These are phyloP conservation scores for Cladophialophora psammophila DNA, from an alignment of 2,329 filamentous ascomycete species.

Conservation along the genomic window DNA sequence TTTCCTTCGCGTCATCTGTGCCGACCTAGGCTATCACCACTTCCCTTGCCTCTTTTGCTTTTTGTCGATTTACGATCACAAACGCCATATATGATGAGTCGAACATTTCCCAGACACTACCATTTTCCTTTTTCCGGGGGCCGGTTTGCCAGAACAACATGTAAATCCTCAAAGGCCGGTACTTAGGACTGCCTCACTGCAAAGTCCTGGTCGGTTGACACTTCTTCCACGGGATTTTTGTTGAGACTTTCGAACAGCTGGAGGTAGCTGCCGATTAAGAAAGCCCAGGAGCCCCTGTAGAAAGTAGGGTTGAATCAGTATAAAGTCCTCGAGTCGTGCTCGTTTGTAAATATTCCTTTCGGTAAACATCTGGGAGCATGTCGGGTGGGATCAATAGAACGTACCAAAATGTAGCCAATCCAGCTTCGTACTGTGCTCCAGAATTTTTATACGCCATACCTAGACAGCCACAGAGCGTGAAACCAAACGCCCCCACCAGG, in stretches of 20 bases:
- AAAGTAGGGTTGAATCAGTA: background rate
- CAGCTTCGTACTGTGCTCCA: conserved; percentile 56
- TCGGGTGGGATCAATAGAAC: conserved; percentile 30
- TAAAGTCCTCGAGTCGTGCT: background rate
- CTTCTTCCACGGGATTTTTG: conserved; percentile 55
- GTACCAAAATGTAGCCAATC: conserved; percentile 56
- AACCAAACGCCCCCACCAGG: conserved; percentile 68
- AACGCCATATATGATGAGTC: no score
- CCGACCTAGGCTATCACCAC: no score
- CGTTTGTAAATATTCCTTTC: no score
- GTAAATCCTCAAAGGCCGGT: no score
- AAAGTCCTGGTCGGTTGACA: conserved; percentile 14
- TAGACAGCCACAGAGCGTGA: conserved; percentile 67
- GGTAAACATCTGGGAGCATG: no score
- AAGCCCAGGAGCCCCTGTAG: conserved; percentile 47
- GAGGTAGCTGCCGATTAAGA: conserved; percentile 55
- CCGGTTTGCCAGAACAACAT: no score
- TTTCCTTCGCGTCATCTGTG: no score
- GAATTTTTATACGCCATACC: conserved; percentile 55
- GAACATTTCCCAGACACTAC: no score
- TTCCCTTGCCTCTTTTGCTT: no score
- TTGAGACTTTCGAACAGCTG: conserved; percentile 60
- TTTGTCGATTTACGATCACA: no score
- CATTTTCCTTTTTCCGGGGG: no score
- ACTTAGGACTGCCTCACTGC: background rate